Evolutionary conservation across 2,329 filamentous ascomycete genomes (phyloP).

Genomic region (Fusarium chuoi): DNA sequence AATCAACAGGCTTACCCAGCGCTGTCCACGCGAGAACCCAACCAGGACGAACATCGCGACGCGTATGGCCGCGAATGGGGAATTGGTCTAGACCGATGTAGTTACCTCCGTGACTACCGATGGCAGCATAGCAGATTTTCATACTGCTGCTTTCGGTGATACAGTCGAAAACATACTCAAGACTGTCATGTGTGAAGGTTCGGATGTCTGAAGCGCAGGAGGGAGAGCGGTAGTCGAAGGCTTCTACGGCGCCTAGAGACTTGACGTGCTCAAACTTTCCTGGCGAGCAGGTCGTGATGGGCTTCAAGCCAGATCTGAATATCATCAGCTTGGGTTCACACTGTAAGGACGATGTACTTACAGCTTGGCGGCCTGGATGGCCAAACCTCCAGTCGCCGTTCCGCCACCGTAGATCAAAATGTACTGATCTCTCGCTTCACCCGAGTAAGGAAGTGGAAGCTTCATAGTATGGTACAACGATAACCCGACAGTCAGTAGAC

Average conservation of each 20-base stretch:
- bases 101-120: not conserved
- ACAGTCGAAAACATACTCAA: not conserved
- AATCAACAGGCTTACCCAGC: conserved; percentile 20
- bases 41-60: conserved; percentile 32
- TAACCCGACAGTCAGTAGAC: not conserved
- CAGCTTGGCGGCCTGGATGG: not conserved
- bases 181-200: not conserved
- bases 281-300: not conserved
- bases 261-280: conserved; percentile 11
- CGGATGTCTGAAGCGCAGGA: conserved; percentile 10
- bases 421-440: not conserved
- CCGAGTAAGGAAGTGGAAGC: not conserved
- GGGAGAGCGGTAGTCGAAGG: conserved; percentile 1
- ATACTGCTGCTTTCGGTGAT: conserved; percentile 3
- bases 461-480: not conserved
- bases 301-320: not conserved
- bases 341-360: not conserved
- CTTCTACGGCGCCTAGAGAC: not conserved
- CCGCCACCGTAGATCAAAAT: conserved; percentile 1
- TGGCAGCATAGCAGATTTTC: conserved; percentile 3
- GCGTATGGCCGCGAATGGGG: conserved; percentile 38
- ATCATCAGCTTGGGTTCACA: not conserved
- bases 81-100: conserved; percentile 38
- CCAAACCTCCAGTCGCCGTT: not conserved
- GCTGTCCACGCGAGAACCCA: conserved; percentile 36